Evolutionary conservation across 192 early-diverging fungal genomes (phyloP).

Genomic region (Hyaloraphidium curvatum): DNA sequence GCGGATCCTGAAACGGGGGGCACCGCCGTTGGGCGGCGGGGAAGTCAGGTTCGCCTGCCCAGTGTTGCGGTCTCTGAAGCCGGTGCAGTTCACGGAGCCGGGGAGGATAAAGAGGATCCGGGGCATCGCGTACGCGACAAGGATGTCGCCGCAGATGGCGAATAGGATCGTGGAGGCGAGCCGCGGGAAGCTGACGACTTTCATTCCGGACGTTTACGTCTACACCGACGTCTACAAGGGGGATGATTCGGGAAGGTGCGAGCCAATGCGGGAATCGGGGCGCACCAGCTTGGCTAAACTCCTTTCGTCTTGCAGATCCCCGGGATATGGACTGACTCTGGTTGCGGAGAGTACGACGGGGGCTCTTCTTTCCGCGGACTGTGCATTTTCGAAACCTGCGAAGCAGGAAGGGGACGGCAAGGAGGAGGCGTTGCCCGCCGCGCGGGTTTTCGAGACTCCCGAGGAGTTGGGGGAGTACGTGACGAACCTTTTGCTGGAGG

Average conservation of each 20-base stretch:
- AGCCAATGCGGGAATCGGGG: neutral
- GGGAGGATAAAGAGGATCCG: slow-evolving; percentile 84
- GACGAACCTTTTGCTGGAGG: slow-evolving; percentile 56
- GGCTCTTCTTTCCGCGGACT: slow-evolving; percentile 65
- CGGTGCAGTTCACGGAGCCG: slow-evolving; percentile 60
- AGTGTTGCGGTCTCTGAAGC: slow-evolving; percentile 47
- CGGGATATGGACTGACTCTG: slow-evolving; percentile 78
- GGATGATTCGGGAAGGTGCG: slow-evolving; percentile 55
- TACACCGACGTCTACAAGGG: slow-evolving; percentile 96
- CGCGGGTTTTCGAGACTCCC: slow-evolving; percentile 50
- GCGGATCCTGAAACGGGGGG: slow-evolving; percentile 73
- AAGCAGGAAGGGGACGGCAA: neutral
- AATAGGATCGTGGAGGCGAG: slow-evolving; percentile 84
- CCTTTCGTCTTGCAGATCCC: slow-evolving; percentile 26
- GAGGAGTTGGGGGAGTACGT: slow-evolving; percentile 73
- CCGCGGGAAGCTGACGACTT: slow-evolving; percentile 66
- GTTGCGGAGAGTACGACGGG: slow-evolving; percentile 84
- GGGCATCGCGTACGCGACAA: slow-evolving; percentile 79
- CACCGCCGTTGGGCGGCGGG: slow-evolving; percentile 82
- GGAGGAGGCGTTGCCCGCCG: no score
- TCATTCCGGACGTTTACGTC: slow-evolving; percentile 92
- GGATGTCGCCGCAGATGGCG: slow-evolving; percentile 84
- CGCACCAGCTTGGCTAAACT: slow-evolving; percentile 7
- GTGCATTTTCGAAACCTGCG: slow-evolving; percentile 33
- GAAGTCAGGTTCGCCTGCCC: slow-evolving; percentile 76